Percentiles rank a stretch among this genome's conserved stretches.
Evolutionary conservation across 139 green algal species (phyloP).

Genomic region (Nannochloris sp.): DNA sequence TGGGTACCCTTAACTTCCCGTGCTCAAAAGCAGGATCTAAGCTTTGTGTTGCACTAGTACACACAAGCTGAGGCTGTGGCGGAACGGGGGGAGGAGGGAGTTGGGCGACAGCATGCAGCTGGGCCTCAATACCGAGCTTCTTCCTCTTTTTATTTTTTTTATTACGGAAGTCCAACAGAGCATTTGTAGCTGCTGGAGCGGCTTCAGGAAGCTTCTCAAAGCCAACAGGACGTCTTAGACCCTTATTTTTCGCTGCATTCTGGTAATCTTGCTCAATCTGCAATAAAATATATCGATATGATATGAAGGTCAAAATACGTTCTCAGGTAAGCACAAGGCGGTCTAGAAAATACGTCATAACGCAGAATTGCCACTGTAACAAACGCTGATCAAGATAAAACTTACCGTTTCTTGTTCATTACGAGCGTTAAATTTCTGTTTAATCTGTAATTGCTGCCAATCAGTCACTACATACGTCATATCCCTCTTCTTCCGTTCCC

Average conservation of each 20-base stretch:
- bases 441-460: constrained; percentile 53
- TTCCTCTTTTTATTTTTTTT: constrained; percentile 34
- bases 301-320: no score
- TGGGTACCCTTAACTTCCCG: neutral
- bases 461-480: constrained; percentile 50
- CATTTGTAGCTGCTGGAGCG: constrained; percentile 25
- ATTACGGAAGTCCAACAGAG: constrained; percentile 27
- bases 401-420: constrained; percentile 20
- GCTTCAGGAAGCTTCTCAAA: constrained; percentile 32
- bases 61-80: constrained; percentile 26
- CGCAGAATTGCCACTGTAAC: no score
- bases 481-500: constrained; percentile 69
- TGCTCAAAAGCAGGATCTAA: neutral
- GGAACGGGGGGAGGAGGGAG: constrained; percentile 27
- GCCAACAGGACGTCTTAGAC: constrained; percentile 24
- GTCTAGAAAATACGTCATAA: neutral
- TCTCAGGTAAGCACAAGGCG: no score
- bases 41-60: neutral
- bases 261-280: constrained; percentile 37
- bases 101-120: constrained; percentile 27
- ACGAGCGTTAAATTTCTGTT: constrained; percentile 39
- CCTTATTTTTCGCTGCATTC: constrained; percentile 19
- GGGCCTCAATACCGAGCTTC: constrained; percentile 16
- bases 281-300: neutral
- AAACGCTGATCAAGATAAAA: no score